Evolutionary conservation across 2,329 filamentous ascomycete genomes (phyloP).

Genomic region (Apiospora kogelbergensis): DNA sequence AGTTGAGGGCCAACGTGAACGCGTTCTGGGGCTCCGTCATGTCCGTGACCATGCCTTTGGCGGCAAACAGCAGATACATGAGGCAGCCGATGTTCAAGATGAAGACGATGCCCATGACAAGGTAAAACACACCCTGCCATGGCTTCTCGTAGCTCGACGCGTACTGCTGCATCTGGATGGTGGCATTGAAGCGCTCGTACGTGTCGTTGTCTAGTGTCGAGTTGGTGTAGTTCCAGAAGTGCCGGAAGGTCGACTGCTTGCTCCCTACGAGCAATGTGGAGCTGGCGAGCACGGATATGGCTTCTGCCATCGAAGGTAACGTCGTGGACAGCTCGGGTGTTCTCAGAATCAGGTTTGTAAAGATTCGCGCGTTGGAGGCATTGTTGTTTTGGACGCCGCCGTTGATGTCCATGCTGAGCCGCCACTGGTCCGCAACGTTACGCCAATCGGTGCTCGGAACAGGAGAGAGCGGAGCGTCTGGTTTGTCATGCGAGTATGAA

Average conservation of each 20-base stretch:
- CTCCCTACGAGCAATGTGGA: slow-evolving; percentile 64
- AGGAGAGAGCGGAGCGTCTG: slow-evolving; percentile 27
- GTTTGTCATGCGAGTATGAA: slow-evolving; percentile 51
- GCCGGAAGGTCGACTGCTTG: slow-evolving; percentile 59
- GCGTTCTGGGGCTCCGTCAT: slow-evolving; percentile 77
- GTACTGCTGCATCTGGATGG: slow-evolving; percentile 66
- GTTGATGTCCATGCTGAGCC: slow-evolving; percentile 53
- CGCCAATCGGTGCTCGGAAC: slow-evolving; percentile 50
- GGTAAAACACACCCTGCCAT: slow-evolving; percentile 68
- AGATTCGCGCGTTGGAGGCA: slow-evolving; percentile 58
- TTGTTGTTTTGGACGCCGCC: slow-evolving; percentile 55
- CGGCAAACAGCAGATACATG: slow-evolving; percentile 57
- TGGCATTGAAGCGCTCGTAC: slow-evolving; percentile 62
- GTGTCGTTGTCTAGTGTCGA: slow-evolving; percentile 43
- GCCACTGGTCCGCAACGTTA: slow-evolving; percentile 55
- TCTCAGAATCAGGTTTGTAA: slow-evolving; percentile 53
- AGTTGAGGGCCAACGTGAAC: slow-evolving; percentile 70
- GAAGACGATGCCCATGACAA: slow-evolving; percentile 66
- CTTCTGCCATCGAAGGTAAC: slow-evolving; percentile 71
- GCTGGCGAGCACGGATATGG: slow-evolving; percentile 67
- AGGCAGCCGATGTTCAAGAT: slow-evolving; percentile 66
- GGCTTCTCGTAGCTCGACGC: slow-evolving; percentile 60
- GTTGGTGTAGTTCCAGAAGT: slow-evolving; percentile 49
- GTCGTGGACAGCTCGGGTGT: slow-evolving; percentile 42
- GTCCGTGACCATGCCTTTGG: slow-evolving; percentile 67